Base-by-base conservation (phyloP, 257 asterid genomes). In the Scutellaria galericulata region DNA sequence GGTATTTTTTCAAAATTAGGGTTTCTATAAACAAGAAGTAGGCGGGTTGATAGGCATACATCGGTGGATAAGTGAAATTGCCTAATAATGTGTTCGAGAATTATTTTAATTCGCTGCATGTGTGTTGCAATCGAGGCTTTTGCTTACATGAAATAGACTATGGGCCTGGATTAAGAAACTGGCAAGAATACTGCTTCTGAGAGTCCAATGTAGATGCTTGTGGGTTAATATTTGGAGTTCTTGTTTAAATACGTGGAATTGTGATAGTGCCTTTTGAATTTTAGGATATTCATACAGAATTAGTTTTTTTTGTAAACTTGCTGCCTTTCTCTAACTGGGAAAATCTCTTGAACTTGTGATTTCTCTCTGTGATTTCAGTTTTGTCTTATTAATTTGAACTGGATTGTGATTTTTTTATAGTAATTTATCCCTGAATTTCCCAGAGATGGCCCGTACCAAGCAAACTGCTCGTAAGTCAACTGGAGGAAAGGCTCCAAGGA, bases 381-480 rank as follows among this genome's bases (percentile, higher is more conserved):
- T 4, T 15, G 15, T 15, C 3, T 27, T 37, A 6, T 9, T 20
- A 12, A 1, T n/a, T 22, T 62, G 41, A 42, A 31, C 39, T n/a
- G 4, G 3, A n/a, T 4, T 2, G 18, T 20, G 27, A 24, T 24
- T 24, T 24, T 24, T 52, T 67, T 18, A 14, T 7, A 0, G 14
- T 70, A 12, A 72, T 73, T 39, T 1, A 11, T 60, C 31, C 6
- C 61, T 45, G 15, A 6, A 53, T 39, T 37, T 12, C 3, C 7
- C 1, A 10, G 75, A 83, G 87, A 85, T 85, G 89, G 89, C 87
- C 41, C 89, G 87, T 80, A 85, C 89, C 10, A 85, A 85, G 84
- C 89, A 85, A 77, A 85, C 89, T 76, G 89, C 89, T 24, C 89
- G 89, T 7, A 85, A 85, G 81, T 85, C 89, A 7, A 85, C 89